These are phyloP conservation scores for Dendryphion nanum DNA, from an alignment of 2,329 filamentous ascomycete genomes.

Conservation along the genomic window DNA sequence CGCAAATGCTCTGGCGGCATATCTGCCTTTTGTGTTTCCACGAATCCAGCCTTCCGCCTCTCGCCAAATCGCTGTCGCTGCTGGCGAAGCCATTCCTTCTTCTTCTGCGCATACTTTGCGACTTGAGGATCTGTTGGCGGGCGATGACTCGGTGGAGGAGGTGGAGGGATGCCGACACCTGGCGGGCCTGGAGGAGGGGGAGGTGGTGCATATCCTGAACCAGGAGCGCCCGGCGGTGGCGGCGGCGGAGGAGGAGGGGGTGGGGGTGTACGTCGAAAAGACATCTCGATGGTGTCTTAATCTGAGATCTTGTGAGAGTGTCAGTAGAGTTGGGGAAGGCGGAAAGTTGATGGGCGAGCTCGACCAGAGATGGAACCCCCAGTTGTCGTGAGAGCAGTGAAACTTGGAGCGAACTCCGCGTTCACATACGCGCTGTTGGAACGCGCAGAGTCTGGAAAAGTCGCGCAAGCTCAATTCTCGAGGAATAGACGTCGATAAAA, in stretches of 20 bases:
- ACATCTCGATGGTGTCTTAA: slow-evolving; percentile 41
- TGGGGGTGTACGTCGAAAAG: slow-evolving; percentile 18
- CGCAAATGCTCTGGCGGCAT: slow-evolving; percentile 98
- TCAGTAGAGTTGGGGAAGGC: slow-evolving; percentile 1
- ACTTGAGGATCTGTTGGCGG: slow-evolving; percentile 78
- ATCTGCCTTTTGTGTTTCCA: slow-evolving; percentile 97
- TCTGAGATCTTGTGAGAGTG: slow-evolving; percentile 21
- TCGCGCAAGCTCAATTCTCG: not conserved
- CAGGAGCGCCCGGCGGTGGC: slow-evolving; percentile 41
- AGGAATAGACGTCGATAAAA: no score
- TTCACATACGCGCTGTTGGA: slow-evolving; percentile 8
- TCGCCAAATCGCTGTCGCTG: slow-evolving; percentile 94
- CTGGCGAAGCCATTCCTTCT: slow-evolving; percentile 93
- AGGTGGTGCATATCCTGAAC: slow-evolving; percentile 13
- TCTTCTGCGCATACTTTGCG: slow-evolving; percentile 97
- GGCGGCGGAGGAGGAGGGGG: slow-evolving; percentile 52
- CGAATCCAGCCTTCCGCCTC: slow-evolving; percentile 93
- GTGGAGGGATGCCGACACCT: slow-evolving; percentile 60
- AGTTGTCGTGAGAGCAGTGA: slow-evolving; percentile 2
- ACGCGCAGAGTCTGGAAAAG: slow-evolving; percentile 1
- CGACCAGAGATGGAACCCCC: slow-evolving; percentile 2
- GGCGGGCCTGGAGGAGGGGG: slow-evolving; percentile 52
- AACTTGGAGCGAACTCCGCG: slow-evolving; percentile 7
- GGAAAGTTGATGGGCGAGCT: slow-evolving; percentile 1
- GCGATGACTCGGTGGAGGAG: slow-evolving; percentile 62